These are phyloP conservation scores for Peniophora sp. DNA, from an alignment of 1,284 basidiomycete genomes.

Conservation along the genomic window DNA sequence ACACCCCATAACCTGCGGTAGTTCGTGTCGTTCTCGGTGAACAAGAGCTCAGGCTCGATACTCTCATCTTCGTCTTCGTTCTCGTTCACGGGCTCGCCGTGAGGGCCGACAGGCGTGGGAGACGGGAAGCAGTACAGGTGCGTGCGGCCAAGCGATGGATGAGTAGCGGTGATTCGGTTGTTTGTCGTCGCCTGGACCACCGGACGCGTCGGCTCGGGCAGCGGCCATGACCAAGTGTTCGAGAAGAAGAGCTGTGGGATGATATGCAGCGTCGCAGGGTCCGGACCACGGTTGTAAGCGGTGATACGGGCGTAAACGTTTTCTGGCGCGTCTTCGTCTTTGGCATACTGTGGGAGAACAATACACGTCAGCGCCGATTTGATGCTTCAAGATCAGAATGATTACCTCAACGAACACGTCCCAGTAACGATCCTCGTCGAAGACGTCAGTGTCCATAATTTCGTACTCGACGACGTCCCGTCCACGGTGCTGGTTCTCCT, in stretches of 20 bases:
- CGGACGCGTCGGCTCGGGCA: conserved; percentile 77
- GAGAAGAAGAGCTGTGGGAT: conserved; percentile 96
- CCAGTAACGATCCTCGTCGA: conserved; percentile 95
- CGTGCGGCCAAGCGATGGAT: conserved; percentile 68
- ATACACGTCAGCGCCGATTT: conserved; percentile 8
- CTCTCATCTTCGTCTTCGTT: conserved; percentile 56
- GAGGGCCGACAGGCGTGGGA: conserved; percentile 79
- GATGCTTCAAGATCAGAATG: conserved; percentile 4
- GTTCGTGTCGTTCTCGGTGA: conserved; percentile 98
- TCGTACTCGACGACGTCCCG: conserved; percentile 90
- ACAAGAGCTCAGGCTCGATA: conserved; percentile 78
- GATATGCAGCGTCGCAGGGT: conserved; percentile 91
- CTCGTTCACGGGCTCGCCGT: conserved; percentile 47
- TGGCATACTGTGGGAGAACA: conserved; percentile 72
- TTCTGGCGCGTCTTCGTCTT: conserved; percentile 89
- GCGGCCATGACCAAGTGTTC: conserved; percentile 96
- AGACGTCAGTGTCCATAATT: conserved; percentile 86
- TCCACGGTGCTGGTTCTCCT: conserved; percentile 76
- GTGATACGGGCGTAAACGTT: conserved; percentile 91
- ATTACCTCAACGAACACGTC: conserved; percentile 90
- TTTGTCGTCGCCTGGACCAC: conserved; percentile 53
- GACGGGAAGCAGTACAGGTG: conserved; percentile 88
- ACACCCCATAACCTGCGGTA: conserved; percentile 87
- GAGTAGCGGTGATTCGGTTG: conserved; percentile 64
- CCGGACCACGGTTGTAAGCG: conserved; percentile 93